Evolutionary conservation across 2,329 filamentous ascomycete genomes (phyloP).

Genomic region (Sclerotinia trifoliorum): DNA sequence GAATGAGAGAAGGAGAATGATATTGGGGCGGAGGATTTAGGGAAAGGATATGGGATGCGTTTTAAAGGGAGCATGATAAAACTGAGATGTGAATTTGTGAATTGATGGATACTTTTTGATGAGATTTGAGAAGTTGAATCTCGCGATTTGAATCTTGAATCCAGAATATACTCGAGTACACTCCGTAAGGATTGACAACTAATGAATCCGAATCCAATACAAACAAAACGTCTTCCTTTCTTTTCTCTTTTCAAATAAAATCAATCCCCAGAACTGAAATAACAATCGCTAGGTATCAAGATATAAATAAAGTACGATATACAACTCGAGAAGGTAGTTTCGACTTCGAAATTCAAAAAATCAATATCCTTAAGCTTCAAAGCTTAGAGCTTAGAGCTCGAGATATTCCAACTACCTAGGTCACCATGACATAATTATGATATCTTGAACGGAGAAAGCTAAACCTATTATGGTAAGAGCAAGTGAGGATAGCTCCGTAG

Average conservation of each 20-base stretch:
- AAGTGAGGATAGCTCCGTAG: no score
- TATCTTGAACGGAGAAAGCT: background rate
- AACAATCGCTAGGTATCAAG: no score
- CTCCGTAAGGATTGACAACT: no score
- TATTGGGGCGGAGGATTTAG: background rate
- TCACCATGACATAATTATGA: background rate
- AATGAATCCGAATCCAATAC: no score
- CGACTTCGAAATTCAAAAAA: no score
- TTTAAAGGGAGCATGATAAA: constrained; percentile 7
- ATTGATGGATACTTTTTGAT: background rate
- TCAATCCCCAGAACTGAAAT: no score
- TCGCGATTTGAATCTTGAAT: no score
- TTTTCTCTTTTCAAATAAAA: no score
- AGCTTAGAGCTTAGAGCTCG: background rate
- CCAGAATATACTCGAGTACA: no score
- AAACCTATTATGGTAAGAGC: background rate
- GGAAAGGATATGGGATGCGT: background rate
- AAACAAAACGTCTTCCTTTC: no score
- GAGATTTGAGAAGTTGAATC: background rate
- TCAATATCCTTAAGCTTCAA: background rate
- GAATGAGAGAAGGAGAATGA: background rate
- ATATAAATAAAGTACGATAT: no score
- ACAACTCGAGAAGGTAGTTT: no score
- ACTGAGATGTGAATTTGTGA: background rate
- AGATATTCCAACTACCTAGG: background rate